A percentile compares a stretch with the other conserved stretches of the same genome.
These are phyloP conservation scores for Microstegium vimineum DNA, from an alignment of 176 grass and related monocot species.

Conservation along the genomic window DNA sequence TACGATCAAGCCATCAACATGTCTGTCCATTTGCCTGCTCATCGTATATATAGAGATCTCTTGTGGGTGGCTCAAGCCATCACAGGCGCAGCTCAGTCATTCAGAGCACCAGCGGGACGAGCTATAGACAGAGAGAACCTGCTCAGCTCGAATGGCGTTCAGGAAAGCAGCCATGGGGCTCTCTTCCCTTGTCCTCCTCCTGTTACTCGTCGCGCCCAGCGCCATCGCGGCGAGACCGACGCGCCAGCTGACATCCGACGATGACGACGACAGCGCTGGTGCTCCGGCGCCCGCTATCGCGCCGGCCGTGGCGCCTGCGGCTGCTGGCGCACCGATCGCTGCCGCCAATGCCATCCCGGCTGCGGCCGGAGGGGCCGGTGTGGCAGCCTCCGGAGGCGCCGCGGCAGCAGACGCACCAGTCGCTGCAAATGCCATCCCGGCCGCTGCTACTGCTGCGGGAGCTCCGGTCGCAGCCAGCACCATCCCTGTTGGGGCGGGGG, in stretches of 20 bases:
- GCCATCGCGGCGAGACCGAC: conserved; percentile 7
- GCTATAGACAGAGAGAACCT: neutral
- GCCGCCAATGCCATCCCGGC: neutral
- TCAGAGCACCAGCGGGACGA: neutral
- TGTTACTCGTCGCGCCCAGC: conserved; percentile 16
- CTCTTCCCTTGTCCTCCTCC: neutral
- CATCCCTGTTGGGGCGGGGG: neutral
- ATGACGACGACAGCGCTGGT: neutral
- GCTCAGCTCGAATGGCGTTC: conserved; percentile 11
- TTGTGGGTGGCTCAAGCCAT: neutral
- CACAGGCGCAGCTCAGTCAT: neutral
- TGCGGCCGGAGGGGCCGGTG: neutral
- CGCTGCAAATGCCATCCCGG: neutral
- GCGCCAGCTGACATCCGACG: conserved; percentile 18
- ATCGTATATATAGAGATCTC: neutral
- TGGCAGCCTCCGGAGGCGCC: neutral
- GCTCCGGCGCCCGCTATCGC: neutral
- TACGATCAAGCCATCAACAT: neutral
- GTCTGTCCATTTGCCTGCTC: neutral
- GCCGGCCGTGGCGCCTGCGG: neutral
- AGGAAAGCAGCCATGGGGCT: neutral
- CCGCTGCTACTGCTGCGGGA: neutral
- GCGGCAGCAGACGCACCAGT: neutral
- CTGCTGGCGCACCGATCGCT: neutral
- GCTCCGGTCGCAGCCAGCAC: conserved; percentile 17